phyloP scores from a whole-genome alignment of 2,329 filamentous ascomycete species.

The Sarocladium brachiariae region DNA sequence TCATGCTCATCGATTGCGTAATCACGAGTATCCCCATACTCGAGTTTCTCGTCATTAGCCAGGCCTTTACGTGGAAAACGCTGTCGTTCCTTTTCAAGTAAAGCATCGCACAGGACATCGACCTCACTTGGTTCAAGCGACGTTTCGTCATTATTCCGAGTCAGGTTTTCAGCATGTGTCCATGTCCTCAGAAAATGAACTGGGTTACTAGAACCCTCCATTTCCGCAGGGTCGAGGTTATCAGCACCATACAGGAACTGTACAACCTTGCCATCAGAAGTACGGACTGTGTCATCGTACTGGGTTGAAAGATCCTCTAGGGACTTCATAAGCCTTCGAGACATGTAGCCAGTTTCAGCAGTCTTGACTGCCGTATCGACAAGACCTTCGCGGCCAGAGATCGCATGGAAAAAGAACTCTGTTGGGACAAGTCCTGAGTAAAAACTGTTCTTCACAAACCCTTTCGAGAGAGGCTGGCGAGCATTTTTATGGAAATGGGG shows the following conservation, averaged over 20 bases:
- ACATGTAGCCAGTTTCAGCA: conserved; percentile 99
- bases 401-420: conserved; percentile 97
- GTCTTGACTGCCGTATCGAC: conserved; percentile 99
- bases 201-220: conserved; percentile 89
- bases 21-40: conserved; percentile 63
- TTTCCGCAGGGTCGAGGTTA: conserved; percentile 90
- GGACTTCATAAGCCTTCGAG: conserved; percentile 94
- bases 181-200: conserved; percentile 91
- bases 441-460: conserved; percentile 96
- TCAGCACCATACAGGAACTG: conserved; percentile 98
- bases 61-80: conserved; percentile 57
- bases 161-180: conserved; percentile 69
- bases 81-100: conserved; percentile 60
- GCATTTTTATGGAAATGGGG: conserved; percentile 95
- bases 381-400: conserved; percentile 95
- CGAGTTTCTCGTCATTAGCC: conserved; percentile 52
- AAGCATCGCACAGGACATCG: conserved; percentile 56
- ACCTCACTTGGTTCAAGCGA: conserved; percentile 72
- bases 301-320: conserved; percentile 88
- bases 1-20: conserved; percentile 71
- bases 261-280: conserved; percentile 79
- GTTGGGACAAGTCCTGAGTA: conserved; percentile 84
- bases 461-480: conserved; percentile 86
- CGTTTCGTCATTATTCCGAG: conserved; percentile 69
- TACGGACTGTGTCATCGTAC: conserved; percentile 92